Base-by-base conservation (phyloP, 2,329 filamentous ascomycete genomes). In the Sodiomyces alkalinus region DNA sequence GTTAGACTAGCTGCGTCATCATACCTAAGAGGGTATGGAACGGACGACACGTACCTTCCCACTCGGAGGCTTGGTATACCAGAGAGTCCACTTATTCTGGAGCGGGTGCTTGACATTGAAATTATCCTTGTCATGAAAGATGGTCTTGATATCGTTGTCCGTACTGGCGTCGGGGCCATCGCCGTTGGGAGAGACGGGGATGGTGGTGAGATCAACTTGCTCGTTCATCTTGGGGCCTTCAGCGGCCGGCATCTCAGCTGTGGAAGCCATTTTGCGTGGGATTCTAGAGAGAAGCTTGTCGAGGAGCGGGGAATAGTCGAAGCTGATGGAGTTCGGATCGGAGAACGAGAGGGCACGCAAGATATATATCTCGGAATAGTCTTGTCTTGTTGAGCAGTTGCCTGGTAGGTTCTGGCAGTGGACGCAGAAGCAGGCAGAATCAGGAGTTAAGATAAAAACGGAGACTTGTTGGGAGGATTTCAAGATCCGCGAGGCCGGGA, bases 81-180 rank as follows among this genome's bases (percentile, higher is more conserved):
- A 98, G 32, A 98, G 67, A 34, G 90, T 96, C 90, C 90, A 98
- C 52, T 81, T 80, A 66, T 94, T 80, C 70, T 92, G 86, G 36
- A 98, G 70, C 41, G 86, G 87, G 56, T 98, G 90, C 70, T 96
- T 98, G 57, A 98, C 90, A 47, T 92, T 98, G 72, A 98, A 98
- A 68, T 98, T 94, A 41, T 94, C 80, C 44, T 90, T 80, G 60
- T 96, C 85, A 53, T 98, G 86, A 64, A 98, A 98, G 43, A 98
- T 87, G 26, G 90, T 98, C 39, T 56, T 56, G 39, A 62, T 58
- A 30, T 53, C 55, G 31, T 64, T 62, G 31, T 53, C 55, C 30
- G 64, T 62, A 39, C 58, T 53, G 35, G 63, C 60, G 32, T 63
- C 57, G 34, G 62, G 49, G 47, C 68, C 68, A 41, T 68, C 67